phyloP scores from a whole-genome alignment of 495 filamentous ascomycete genomes.

The Hypomontagnella submonticulosa region DNA sequence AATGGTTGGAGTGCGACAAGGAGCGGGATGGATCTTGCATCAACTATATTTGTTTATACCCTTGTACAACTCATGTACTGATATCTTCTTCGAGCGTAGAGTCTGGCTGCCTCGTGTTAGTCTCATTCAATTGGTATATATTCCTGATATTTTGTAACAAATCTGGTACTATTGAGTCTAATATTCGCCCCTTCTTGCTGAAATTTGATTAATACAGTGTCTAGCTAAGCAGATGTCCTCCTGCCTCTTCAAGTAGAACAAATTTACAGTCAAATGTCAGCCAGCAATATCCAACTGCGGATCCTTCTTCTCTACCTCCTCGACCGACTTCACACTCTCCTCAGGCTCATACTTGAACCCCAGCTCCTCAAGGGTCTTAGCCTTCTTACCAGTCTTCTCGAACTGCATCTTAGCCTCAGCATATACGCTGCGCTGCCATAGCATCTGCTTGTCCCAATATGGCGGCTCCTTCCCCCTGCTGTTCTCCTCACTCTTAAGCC shows the following conservation, averaged over 20 bases:
- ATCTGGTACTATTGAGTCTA: too few relatives aligned
- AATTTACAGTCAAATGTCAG: background rate
- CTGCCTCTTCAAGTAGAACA: too few relatives aligned
- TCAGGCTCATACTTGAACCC: constrained; percentile 53
- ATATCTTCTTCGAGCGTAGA: too few relatives aligned
- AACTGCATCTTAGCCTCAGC: constrained; percentile 58
- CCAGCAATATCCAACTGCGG: constrained; percentile 17
- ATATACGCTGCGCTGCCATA: constrained; percentile 65
- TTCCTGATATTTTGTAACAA: too few relatives aligned
- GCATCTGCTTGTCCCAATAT: constrained; percentile 72
- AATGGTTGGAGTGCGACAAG: background rate
- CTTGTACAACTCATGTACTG: too few relatives aligned
- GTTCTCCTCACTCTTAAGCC: constrained; percentile 53
- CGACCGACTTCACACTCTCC: constrained; percentile 6
- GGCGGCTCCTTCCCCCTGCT: constrained; percentile 68
- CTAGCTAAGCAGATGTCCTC: too few relatives aligned
- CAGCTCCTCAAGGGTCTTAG: constrained; percentile 56
- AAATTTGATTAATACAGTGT: too few relatives aligned
- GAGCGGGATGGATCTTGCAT: background rate
- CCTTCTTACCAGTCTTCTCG: constrained; percentile 54
- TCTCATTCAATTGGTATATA: too few relatives aligned
- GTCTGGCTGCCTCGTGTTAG: too few relatives aligned
- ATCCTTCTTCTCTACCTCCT: constrained; percentile 8
- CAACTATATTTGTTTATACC: background rate
- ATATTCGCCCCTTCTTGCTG: too few relatives aligned